Base-by-base conservation (phyloP, 2,329 filamentous ascomycete species). In the Penicillium crustosum region DNA sequence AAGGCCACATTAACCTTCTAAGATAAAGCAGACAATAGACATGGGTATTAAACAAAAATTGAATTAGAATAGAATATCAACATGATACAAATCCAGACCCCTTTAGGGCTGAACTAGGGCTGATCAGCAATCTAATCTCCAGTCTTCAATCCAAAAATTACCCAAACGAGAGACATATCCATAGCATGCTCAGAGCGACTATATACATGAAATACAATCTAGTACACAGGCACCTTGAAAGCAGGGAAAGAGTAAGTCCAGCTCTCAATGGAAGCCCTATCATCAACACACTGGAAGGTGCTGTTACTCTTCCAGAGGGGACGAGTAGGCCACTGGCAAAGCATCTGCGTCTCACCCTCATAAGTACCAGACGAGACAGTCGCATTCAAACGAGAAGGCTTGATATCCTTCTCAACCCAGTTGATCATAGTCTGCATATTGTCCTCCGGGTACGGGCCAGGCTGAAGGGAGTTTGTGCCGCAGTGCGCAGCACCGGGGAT, bases 401-500 rank as follows among this genome's bases (percentile, higher is more conserved):
- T 75, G 5, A 75, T 67, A 2, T 76, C 79, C 13, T 79, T 76
- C 71, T 84, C 81, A 0, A 82, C 81, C 82, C 81, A 84, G 54
- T 81, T 71, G 49, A 85, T 79, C 63, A 82, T 70, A 2, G 68
- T 74, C 61, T 75, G 71, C 61, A 82, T 71, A 62, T 80, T 82
- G 15, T 76, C 75, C 66, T 79, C 68, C 0, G 78, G 79, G 64
- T 75, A 81, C 0, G 77, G 75, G 0, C 75, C 77, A 0, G 78
- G 78, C 70, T 81, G 77, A 1, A 77, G 69, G 6, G 68, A 57
- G 69, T 82, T 83, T 35, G 71, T 66, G 0, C 74, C 70, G 61
- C 82, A 86, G 70, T 84, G 82, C 0, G 73, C 81, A 0, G 79
- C 82, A 25, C 82, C 82, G 0, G 83, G 82, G 21, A 85, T 66